A percentile compares a stretch with the other conserved stretches of the same genome.
phyloP scores from a whole-genome alignment of 257 asterid species.

The Lantana camara region DNA sequence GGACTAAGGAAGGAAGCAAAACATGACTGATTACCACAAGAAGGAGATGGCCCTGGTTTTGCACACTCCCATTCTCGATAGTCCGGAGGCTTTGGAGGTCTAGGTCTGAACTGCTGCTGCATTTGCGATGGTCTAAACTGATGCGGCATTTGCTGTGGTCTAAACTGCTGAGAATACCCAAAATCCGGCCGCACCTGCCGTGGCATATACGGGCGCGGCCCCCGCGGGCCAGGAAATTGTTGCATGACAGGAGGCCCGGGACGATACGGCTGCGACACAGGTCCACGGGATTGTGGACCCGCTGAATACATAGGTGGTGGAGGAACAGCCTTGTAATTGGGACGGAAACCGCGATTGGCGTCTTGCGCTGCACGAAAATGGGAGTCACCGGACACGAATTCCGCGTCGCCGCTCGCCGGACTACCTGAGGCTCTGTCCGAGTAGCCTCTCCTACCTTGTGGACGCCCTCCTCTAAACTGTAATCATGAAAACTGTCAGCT shows the following conservation, averaged over 20 bases:
- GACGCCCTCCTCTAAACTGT: conserved; percentile 57
- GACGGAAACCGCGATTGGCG: conserved; percentile 58
- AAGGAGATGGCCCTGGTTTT: conserved; percentile 56
- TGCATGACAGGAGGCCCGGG: conserved; percentile 27
- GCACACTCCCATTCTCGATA: conserved; percentile 80
- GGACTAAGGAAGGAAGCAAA: conserved; percentile 6
- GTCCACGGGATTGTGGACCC: conserved; percentile 36
- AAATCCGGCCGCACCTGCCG: conserved; percentile 28
- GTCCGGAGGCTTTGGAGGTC: conserved; percentile 63
- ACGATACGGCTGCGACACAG: conserved; percentile 22
- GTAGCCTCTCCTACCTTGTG: conserved; percentile 55
- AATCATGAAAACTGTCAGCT: conserved; percentile 3
- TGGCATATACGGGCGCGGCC: conserved; percentile 33
- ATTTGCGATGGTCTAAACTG: conserved; percentile 53
- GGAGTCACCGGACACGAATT: conserved; percentile 58
- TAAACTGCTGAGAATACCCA: conserved; percentile 49
- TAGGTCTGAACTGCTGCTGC: conserved; percentile 49
- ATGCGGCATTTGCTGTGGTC: conserved; percentile 50
- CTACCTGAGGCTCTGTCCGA: conserved; percentile 48
- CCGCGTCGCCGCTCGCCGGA: conserved; percentile 23
- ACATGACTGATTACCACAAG: conserved; percentile 48
- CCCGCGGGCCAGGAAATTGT: conserved; percentile 30
- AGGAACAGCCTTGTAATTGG: conserved; percentile 42
- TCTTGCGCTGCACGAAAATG: conserved; percentile 55
- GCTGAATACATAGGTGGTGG: conserved; percentile 39